These are phyloP conservation scores for Dendrobium nobile DNA, from an alignment of 106 monocot species.

Conservation along the genomic window DNA sequence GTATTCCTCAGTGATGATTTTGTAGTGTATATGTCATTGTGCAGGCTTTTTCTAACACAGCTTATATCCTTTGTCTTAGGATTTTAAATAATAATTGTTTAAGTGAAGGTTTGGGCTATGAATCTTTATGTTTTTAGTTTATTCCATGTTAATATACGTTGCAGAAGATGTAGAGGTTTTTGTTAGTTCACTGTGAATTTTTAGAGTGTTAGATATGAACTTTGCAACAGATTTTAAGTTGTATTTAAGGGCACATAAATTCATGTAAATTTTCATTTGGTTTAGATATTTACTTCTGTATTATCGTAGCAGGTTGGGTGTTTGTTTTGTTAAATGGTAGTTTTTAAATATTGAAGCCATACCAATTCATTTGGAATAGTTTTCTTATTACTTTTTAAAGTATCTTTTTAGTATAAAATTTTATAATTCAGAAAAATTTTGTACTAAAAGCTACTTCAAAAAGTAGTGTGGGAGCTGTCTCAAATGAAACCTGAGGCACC, in stretches of 20 bases:
- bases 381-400: too few relatives aligned
- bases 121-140: not conserved
- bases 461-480: too few relatives aligned
- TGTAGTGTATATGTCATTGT: not conserved
- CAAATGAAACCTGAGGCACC: too few relatives aligned
- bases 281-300: not conserved
- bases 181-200: not conserved
- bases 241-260: not conserved
- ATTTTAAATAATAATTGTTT: too few relatives aligned
- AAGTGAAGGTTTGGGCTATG: not conserved
- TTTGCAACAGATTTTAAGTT: not conserved
- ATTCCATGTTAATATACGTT: not conserved
- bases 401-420: too few relatives aligned
- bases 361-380: too few relatives aligned
- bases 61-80: too few relatives aligned
- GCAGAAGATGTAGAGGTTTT: not conserved
- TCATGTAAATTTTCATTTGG: not conserved
- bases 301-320: too few relatives aligned
- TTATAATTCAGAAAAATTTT: too few relatives aligned
- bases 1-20: not conserved
- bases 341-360: too few relatives aligned
- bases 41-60: not conserved
- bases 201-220: not conserved
- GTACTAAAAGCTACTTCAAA: too few relatives aligned
- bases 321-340: too few relatives aligned